phyloP scores from a whole-genome alignment of 108 stramenopile genomes.

The Cyclotella baltica region DNA sequence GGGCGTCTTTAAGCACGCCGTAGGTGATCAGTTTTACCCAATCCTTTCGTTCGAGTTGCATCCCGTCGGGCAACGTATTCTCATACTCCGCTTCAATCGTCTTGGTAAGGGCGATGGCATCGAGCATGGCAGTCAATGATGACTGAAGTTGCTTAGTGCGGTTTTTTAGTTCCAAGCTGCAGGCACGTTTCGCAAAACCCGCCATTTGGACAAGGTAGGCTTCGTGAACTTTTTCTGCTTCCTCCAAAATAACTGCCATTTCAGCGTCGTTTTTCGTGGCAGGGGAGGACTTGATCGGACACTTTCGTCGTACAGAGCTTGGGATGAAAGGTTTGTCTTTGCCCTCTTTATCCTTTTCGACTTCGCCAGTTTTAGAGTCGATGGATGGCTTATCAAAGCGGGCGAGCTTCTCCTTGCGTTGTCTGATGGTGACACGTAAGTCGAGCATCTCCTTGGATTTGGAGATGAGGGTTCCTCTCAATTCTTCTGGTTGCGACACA shows the following conservation, averaged over 20 bases:
- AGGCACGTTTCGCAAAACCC: not conserved
- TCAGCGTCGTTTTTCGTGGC: not conserved
- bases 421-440: slow-evolving; percentile 9
- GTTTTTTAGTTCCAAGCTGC: not conserved
- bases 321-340: not conserved
- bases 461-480: not conserved
- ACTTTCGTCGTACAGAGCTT: not conserved
- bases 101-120: too few species aligned
- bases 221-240: not conserved
- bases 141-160: too few species aligned
- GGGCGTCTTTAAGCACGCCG: not conserved
- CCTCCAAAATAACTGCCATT: not conserved
- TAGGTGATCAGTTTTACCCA: not conserved
- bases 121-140: too few species aligned
- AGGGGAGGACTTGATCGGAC: not conserved
- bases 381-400: slow-evolving; percentile 9
- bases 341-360: slow-evolving; percentile 10
- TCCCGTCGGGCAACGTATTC: too few species aligned
- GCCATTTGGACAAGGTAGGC: not conserved
- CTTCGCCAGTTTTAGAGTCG: not conserved
- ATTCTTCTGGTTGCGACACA: slow-evolving; percentile 5
- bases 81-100: too few species aligned
- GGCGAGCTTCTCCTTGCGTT: slow-evolving; percentile 5
- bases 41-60: not conserved
- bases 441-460: slow-evolving; percentile 8